Base-by-base conservation (phyloP, 495 filamentous ascomycete genomes). In the Aspergillus taichungensis region DNA sequence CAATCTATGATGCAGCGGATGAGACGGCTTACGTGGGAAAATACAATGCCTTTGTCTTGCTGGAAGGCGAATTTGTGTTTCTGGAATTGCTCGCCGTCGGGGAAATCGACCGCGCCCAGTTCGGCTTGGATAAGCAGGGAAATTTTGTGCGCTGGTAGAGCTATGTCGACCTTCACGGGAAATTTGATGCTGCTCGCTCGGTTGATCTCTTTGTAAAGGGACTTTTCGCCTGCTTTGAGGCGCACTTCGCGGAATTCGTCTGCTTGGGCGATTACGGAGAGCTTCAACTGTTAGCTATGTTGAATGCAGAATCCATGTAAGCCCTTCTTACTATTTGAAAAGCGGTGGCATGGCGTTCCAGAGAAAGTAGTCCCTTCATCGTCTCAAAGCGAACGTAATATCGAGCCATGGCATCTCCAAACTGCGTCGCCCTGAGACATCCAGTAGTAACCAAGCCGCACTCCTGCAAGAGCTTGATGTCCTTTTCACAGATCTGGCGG, bases 371-470 rank as follows among this genome's bases (percentile, higher is more conserved):
- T 2, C 71, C 62, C 53, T 82, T 85, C 89, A 97, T 97, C 0
- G 90, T 95, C 35, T 84, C 75, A 53, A 94, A 94, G n/a, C 81
- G 79, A 3, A 98, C 69, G 67, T 89, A 95, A 58, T 95, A 96
- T 42, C 81, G 82, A 32, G 92, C 87, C 92, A 98, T 98, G 1
- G 87, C 85, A 44, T 87, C 74, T 1, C 92, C 92, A 54, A 84
- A 88, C 42, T 82, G 77, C 2, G 88, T 94, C 28, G 80, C 82
- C 39, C 64, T 71, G 32, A 95, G 73, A 8, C 56, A 59, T 10
- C 68, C 67, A 3, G 40, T 43, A 2, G 67, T 70, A 14, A 94
- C 72, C 8, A 96, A 61, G 1, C 72, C 66, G 13, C 62, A 61
- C 11, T 84, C 73, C 35, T 81, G 75, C 0, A 98, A 67, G 33